Evolutionary conservation across 2,329 filamentous ascomycete genomes (phyloP), one percentile per base, ranked within the genome.

Genomic region (Ophiostoma sp.): DNA sequence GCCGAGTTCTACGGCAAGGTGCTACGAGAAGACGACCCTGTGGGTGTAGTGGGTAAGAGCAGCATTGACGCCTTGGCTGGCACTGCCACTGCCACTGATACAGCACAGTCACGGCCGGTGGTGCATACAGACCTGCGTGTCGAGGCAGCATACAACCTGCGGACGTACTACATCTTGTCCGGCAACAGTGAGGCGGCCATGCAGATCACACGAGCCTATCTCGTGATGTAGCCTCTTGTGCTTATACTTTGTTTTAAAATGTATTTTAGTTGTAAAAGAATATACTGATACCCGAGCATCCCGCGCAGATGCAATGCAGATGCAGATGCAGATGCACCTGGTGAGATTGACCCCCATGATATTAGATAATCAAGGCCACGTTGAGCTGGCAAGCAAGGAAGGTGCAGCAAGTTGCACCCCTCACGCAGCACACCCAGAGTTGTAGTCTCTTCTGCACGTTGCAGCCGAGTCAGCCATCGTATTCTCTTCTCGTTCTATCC

Each of bases 91-190:
- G 33, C 13, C 8, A 10, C 8, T 20, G 39, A 36, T 10, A 11
- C 60, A 10, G 60, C 13, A 15, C 13, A 35, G 8, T 44, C 11
- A 71, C 75, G 11, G 23, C 52, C 27, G 5, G 27, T 36, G 20
- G 31, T 64, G 15, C 39, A 54, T 15, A 69, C 70, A 3, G 86
- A 91, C 74, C 86, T 91, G 74, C 84, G 85, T 8, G 80, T 83
- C 8, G 91, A 94, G 77, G 89, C 91, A 20, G 91, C 91, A n/a
- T 89, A 89, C 79, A 90, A 91, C 39, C 79, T 94, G 73, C 87
- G 92, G 78, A 85, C 82, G 39, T 86, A 93, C 67, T 90, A 90
- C 77, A 83, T 86, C 15, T 79, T 89, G 64, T 84, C 83, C 69
- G 91, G 90, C 17, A 89, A 93, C 77, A 77, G 84, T 20, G 80